Evolutionary conservation across 2,329 filamentous ascomycete genomes (phyloP).

Genomic region (Aspergillus bombycis): DNA sequence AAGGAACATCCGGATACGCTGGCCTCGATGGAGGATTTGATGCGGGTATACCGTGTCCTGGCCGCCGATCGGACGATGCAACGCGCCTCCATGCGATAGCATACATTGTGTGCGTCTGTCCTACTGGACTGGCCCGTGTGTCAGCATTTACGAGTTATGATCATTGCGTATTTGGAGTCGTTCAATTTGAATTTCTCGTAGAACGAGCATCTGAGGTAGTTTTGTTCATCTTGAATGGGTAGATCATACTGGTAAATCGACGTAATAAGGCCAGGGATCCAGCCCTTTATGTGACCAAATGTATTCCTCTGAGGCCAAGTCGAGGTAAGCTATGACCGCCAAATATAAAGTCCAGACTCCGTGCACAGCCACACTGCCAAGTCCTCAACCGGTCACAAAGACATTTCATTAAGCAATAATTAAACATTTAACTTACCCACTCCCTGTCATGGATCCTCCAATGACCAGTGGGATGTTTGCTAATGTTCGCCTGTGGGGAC

Average conservation of each 20-base stretch:
- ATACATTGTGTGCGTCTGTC: too few species aligned
- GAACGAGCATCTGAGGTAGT: background rate
- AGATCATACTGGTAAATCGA: background rate
- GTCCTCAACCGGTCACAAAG: background rate
- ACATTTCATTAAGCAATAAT: too few species aligned
- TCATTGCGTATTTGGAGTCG: background rate
- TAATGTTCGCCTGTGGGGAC: background rate
- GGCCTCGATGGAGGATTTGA: constrained; percentile 11
- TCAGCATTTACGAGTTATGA: background rate
- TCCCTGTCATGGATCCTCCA: background rate
- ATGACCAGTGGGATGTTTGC: background rate
- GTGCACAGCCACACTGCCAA: constrained; percentile 1
- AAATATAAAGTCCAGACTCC: background rate
- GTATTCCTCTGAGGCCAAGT: too few species aligned
- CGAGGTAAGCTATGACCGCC: background rate
- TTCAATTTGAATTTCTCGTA: background rate
- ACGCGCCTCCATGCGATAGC: background rate
- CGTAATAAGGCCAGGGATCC: too few species aligned
- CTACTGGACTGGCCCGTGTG: too few species aligned
- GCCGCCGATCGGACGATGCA: background rate
- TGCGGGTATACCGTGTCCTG: constrained; percentile 8
- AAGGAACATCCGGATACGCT: constrained; percentile 10
- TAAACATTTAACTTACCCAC: background rate
- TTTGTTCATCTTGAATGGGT: background rate
- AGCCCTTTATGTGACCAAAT: background rate